Conservation (phyloP, 768 basidiomycete species). For the Termitomyces sp. region DNA sequence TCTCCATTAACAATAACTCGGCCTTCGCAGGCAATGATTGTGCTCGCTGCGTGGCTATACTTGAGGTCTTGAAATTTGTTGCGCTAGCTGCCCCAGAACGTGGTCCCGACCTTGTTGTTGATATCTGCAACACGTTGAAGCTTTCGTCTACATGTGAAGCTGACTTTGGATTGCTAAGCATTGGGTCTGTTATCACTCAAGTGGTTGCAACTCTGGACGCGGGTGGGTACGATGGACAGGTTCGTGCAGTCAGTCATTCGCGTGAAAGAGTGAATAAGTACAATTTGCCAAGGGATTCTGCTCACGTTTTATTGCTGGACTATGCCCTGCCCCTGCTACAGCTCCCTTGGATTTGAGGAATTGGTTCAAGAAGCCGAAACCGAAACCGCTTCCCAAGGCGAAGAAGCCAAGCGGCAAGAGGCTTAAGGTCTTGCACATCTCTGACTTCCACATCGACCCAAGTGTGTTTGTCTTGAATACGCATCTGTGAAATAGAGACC, state of each 20-base stretch:
- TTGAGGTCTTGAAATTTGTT: slow-evolving; percentile 67
- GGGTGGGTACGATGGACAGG: slow-evolving; percentile 73
- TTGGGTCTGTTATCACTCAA: slow-evolving; percentile 68
- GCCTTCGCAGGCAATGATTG: slow-evolving; percentile 54
- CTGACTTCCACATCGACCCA: slow-evolving; percentile 76
- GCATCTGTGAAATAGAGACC: neutral
- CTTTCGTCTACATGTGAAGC: slow-evolving; percentile 50
- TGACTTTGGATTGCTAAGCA: slow-evolving; percentile 42
- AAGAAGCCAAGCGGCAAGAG: slow-evolving; percentile 62
- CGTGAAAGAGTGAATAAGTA: neutral
- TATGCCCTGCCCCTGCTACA: slow-evolving; percentile 58
- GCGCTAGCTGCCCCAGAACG: slow-evolving; percentile 61
- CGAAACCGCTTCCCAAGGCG: slow-evolving; percentile 57
- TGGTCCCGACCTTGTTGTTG: slow-evolving; percentile 54
- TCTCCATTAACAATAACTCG: slow-evolving; percentile 54
- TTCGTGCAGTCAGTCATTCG: slow-evolving; percentile 25
- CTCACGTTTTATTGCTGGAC: slow-evolving; percentile 48
- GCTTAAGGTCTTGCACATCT: slow-evolving; percentile 71
- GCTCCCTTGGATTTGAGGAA: slow-evolving; percentile 58
- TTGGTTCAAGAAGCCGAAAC: slow-evolving; percentile 81
- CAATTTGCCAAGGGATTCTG: slow-evolving; percentile 44
- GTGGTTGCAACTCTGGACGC: slow-evolving; percentile 70
- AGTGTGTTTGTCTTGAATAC: slow-evolving; percentile 34
- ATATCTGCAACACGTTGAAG: slow-evolving; percentile 58
- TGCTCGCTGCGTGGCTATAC: slow-evolving; percentile 55